Base-by-base conservation (phyloP, 768 basidiomycete species). In the Scleroderma citrinum region DNA sequence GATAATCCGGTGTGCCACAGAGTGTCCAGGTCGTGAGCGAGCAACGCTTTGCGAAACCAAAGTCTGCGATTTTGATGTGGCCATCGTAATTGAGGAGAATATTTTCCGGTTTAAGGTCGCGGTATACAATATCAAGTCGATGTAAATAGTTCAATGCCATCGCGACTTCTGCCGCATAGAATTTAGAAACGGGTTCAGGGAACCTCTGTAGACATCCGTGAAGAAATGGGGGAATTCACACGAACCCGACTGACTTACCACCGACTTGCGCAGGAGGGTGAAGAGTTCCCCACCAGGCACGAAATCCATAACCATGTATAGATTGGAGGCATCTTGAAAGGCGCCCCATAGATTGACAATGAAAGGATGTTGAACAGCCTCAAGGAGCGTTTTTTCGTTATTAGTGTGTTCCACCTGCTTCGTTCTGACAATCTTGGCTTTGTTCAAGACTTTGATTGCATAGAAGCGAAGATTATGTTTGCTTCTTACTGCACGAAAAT, bases 251-350 rank as follows among this genome's bases (percentile, higher is more conserved):
- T 17, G 52, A 13, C 48, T 24, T 38, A 92, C 92, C 64, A 89
- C 91, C 43, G 91, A 92, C 69, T 92, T 78, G 56, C 94, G 80
- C 53, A 97, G 69, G 47, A 97, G 81, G 13, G 92, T 93, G 67
- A 98, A 99, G 5, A 99, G 77, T 65, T 99, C 96, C 14, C 96
- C 96, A 7, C 96, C 96, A 4, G 93, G 90, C 3, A 92, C 92
- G 66, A 90, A 97, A 72, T 85, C 94, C 82, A 98, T 89, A 48
- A 98, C 87, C 91, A 99, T 95, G 74, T 97, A 99, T 13, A 98
- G 76, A 66, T 97, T 98, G 17, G 86, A 69, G 30, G 81, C 67
- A 61, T 98, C 96, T 62, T 98, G 96, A 64, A 94, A 94, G 3
- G 84, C 81, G 30, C 94, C 94, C 93, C 93, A 97, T 5, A 97